Base-by-base conservation (phyloP, 2,329 filamentous ascomycete genomes). In the Colletotrichum cuscutae region DNA sequence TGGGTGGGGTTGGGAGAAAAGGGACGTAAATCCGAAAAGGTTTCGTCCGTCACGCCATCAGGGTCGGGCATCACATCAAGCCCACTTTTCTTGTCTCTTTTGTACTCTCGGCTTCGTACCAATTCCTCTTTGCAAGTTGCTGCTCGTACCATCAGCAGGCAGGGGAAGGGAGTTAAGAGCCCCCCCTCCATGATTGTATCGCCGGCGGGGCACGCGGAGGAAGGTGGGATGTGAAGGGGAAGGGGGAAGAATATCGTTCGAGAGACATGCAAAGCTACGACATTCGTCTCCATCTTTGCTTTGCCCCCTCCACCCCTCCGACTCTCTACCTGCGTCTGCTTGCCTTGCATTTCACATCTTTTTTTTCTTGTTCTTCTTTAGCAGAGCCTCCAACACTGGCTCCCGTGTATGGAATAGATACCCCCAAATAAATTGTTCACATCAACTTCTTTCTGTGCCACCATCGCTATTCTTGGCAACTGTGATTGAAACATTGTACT, bases 361-460 rank as follows among this genome's bases (percentile, higher is more conserved):
- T 42, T 42, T 42, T 42, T 49, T 49, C 42, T n/a, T 32, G n/a
- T 61, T 68, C n/a, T 28, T 60, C n/a, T 46, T 60, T 60, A 65
- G 49, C 49, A 68, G 28, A 59, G 22, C 35, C 26, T 35, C 30
- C 24, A 22, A 62, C 37, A 58, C 37, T 24, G 19, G 64, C 42
- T 60, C 3, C 26, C 37, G 32, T 49, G 69, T 65, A 42, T 46
- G 11, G 32, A 60, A 42, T 65, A 72, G 54, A 72, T 72, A 72
- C 70, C 65, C 42, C 42, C 70, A 72, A 42, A 22, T 42, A 35
- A 37, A 32, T 26, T 56, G 53, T 54, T 59, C 46, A 30, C 42
- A 49, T 49, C 42, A 42, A 32, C 5, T 22, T 19, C 13, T 37
- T 53, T 5, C 11, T 32, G 5, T n/a, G 13, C 6, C 42, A 9